Conservation (phyloP, 345 rosid species). For the Aurinia saxatilis region DNA sequence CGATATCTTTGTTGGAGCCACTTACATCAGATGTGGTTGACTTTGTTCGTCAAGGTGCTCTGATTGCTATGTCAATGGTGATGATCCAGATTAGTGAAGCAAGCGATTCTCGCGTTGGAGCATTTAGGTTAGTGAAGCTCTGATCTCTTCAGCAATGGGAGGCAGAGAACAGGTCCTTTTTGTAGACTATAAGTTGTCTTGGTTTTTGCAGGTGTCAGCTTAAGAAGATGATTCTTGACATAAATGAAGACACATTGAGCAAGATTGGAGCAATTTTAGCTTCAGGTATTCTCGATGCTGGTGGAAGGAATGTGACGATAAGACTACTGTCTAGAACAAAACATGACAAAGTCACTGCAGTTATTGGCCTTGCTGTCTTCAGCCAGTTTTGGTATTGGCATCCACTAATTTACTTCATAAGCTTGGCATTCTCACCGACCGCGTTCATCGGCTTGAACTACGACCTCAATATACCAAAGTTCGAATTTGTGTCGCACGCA, state of each 20-base stretch:
- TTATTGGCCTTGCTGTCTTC: constrained; percentile 91
- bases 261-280: constrained; percentile 99
- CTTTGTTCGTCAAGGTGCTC: constrained; percentile 98
- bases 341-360: constrained; percentile 89
- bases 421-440: constrained; percentile 85
- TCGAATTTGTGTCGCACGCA: constrained; percentile 80
- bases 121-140: constrained; percentile 54
- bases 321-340: constrained; percentile 83
- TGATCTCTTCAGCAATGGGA: background rate
- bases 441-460: constrained; percentile 91
- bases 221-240: constrained; percentile 83
- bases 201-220: constrained; percentile 55
- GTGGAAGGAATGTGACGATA: constrained; percentile 94
- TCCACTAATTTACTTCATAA: constrained; percentile 81
- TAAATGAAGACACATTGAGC: constrained; percentile 96
- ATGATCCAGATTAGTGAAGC: constrained; percentile 91
- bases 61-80: constrained; percentile 98
- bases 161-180: background rate
- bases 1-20: constrained; percentile 88
- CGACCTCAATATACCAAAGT: constrained; percentile 85
- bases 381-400: constrained; percentile 99
- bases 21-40: constrained; percentile 86
- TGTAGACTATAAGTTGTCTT: background rate
- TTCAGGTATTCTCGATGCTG: constrained; percentile 94
- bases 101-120: constrained; percentile 84